Percentiles rank a stretch among this genome's conserved stretches.
phyloP scores from a whole-genome alignment of 1,139 yeast species.

The Zygoascus meyerae region DNA sequence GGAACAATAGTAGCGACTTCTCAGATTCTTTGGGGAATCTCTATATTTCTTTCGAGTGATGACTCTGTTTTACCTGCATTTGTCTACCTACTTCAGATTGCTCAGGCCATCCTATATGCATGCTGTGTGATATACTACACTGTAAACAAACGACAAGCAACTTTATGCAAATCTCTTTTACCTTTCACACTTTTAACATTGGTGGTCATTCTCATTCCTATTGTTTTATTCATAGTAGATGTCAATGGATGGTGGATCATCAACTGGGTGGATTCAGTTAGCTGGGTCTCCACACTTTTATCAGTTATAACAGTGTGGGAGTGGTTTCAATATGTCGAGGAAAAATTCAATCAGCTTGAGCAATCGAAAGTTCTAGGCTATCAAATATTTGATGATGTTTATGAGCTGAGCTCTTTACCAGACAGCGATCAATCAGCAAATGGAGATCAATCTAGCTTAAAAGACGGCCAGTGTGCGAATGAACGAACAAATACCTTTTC shows the following conservation, averaged over 20 bases:
- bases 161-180: constrained; percentile 46
- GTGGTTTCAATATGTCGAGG: constrained; percentile 66
- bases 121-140: constrained; percentile 58
- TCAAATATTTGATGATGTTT: constrained; percentile 64
- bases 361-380: constrained; percentile 71
- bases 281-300: constrained; percentile 61
- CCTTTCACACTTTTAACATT: constrained; percentile 51
- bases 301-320: constrained; percentile 79
- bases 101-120: constrained; percentile 67
- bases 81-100: constrained; percentile 69
- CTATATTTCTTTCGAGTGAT: constrained; percentile 43
- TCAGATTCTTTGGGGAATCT: constrained; percentile 65
- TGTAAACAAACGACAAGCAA: constrained; percentile 46
- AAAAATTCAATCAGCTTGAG: constrained; percentile 53
- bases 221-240: constrained; percentile 71
- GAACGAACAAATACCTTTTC: no score
- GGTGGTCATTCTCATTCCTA: constrained; percentile 49
- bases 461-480: no score
- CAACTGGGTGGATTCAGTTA: constrained; percentile 65
- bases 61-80: constrained; percentile 66
- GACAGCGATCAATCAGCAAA: no score
- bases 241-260: constrained; percentile 68
- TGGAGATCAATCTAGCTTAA: no score
- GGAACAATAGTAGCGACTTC: constrained; percentile 50
- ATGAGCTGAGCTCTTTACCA: constrained; percentile 3